Conservation (phyloP, 176 grass and related monocot genomes). For the Alopecurus myosuroides region DNA sequence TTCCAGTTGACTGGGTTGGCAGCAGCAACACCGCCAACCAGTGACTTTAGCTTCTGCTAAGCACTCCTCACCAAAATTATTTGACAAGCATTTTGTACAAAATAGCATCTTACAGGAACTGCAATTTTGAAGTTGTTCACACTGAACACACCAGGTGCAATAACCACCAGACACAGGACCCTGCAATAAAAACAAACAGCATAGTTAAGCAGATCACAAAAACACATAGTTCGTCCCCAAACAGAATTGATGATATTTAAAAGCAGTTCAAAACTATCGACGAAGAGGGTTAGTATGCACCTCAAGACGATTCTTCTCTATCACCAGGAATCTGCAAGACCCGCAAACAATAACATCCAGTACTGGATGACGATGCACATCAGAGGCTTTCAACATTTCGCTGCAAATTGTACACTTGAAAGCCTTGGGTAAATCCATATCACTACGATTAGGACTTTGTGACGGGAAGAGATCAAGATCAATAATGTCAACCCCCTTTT, state of each 20-base stretch:
- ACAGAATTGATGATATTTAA: not conserved
- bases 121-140: conserved; percentile 74
- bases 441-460: conserved; percentile 33
- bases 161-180: conserved; percentile 54
- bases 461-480: conserved; percentile 62
- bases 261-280: conserved; percentile 14
- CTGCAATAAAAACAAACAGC: conserved; percentile 26
- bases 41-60: conserved; percentile 55
- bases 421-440: conserved; percentile 23
- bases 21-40: conserved; percentile 88
- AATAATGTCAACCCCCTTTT: conserved; percentile 60
- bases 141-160: conserved; percentile 88
- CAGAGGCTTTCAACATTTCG: conserved; percentile 55
- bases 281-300: conserved; percentile 35
- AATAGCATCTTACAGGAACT: conserved; percentile 83
- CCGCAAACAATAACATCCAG: conserved; percentile 79
- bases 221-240: not conserved
- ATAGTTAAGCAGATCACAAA: conserved; percentile 1
- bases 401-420: conserved; percentile 81
- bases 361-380: conserved; percentile 81
- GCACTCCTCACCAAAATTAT: conserved; percentile 79
- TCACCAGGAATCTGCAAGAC: conserved; percentile 77
- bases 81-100: conserved; percentile 62
- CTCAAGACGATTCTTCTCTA: conserved; percentile 84
- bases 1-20: conserved; percentile 62